Evolutionary conservation across 2,329 filamentous ascomycete species (phyloP), one percentile per base, ranked within the genome.

Genomic region (Dactylellina cionopaga): DNA sequence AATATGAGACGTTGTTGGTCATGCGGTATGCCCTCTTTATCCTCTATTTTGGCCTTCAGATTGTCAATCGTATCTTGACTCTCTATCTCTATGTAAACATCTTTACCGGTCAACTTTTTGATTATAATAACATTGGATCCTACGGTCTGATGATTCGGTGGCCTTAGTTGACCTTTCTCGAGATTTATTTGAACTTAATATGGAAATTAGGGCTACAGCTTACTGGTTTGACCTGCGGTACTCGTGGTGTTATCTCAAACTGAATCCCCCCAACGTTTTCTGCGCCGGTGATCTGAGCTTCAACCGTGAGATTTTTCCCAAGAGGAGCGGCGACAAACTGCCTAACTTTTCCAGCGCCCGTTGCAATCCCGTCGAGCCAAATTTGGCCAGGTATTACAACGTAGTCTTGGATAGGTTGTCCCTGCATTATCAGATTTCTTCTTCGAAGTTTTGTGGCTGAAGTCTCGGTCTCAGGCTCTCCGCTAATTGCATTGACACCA

Each of bases 1-100:
- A 97, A 97, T 81, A 97, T 97, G 76, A 97, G 82, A 77, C 93
- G 93, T 84, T 97, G 93, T 83, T 97, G 93, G 80, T 97, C 93
- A 7, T 94, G 94, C 47, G 93, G 93, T 63, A 97, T 96, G 27
- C 93, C 93, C 82, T 97, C 93, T 88, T 97, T 96, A 79, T 97
- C 93, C 82, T 96, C 93, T 39, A 96, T 97, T 86, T n/a, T n/a
- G n/a, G n/a, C n/a, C n/a, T n/a, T n/a, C n/a, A n/a, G n/a, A n/a
- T n/a, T n/a, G n/a, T n/a, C n/a, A n/a, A n/a, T n/a, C n/a, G n/a
- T n/a, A n/a, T n/a, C n/a, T n/a, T n/a, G n/a, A n/a, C n/a, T n/a
- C n/a, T n/a, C n/a, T n/a, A n/a, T n/a, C n/a, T n/a, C n/a, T n/a
- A n/a, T n/a, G n/a, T n/a, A n/a, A n/a, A n/a, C n/a, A n/a, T n/a